A percentile compares a stretch with the other conserved stretches of the same genome.
phyloP scores from a whole-genome alignment of 768 basidiomycete species.

The Trametes cingulata region DNA sequence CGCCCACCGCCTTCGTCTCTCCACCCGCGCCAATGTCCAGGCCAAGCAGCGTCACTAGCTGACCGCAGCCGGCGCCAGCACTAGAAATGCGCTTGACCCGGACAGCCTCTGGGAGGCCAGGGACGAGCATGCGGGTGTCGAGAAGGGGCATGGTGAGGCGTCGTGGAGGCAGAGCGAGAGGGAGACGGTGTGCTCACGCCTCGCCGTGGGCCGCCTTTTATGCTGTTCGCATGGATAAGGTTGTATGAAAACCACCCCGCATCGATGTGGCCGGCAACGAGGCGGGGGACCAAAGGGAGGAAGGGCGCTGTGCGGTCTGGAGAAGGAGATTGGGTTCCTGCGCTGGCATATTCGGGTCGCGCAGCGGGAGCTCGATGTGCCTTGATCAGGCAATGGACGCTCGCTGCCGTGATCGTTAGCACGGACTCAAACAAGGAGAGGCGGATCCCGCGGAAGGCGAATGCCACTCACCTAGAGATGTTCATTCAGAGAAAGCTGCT shows the following conservation, averaged over 20 bases:
- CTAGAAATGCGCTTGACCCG: background rate
- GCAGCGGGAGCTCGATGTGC: no score
- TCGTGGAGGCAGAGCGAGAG: background rate
- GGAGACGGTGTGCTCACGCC: background rate
- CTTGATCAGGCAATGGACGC: no score
- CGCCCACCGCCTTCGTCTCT: constrained; percentile 9
- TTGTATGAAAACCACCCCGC: background rate
- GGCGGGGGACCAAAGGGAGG: no score
- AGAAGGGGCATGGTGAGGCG: constrained; percentile 1
- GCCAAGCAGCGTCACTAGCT: background rate
- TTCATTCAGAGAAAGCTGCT: no score
- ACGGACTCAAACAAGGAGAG: no score
- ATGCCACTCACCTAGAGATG: no score
- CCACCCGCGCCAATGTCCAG: background rate
- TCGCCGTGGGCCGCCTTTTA: background rate
- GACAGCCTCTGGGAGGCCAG: background rate
- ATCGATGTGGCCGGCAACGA: no score
- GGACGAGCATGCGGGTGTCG: background rate
- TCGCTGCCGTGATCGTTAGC: no score
- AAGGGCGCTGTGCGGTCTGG: no score
- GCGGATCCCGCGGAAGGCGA: no score
- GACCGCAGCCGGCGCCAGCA: background rate
- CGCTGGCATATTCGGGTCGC: no score
- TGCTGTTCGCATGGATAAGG: background rate
- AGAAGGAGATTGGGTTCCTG: no score